Evolutionary conservation across 2,329 filamentous ascomycete species (phyloP).

Genomic region (Lasiodiplodia theobromae): DNA sequence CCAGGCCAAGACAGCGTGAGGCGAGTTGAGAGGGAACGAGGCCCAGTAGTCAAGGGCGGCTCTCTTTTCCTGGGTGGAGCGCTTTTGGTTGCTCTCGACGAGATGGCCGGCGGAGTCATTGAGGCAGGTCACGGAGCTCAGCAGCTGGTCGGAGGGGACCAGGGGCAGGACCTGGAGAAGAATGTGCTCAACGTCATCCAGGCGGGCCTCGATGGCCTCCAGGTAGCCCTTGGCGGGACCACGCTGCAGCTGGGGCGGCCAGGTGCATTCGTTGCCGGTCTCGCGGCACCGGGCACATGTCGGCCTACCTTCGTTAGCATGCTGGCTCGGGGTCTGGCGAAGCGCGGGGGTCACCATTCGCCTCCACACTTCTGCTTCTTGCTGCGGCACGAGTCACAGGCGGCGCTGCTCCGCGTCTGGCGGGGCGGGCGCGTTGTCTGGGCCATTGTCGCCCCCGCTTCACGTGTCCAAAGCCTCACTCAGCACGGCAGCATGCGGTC

Average conservation of each 20-base stretch:
- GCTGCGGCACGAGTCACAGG: constrained; percentile 29
- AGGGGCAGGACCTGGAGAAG: constrained; percentile 27
- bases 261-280: constrained; percentile 25
- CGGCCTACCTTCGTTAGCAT: constrained; percentile 23
- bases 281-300: constrained; percentile 28
- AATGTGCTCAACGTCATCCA: constrained; percentile 29
- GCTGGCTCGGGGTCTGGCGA: not conserved
- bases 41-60: constrained; percentile 27
- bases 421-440: constrained; percentile 23
- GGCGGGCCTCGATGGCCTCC: constrained; percentile 29
- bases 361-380: constrained; percentile 30
- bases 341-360: constrained; percentile 25
- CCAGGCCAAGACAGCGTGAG: constrained; percentile 21
- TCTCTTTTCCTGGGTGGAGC: constrained; percentile 29
- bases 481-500: not conserved
- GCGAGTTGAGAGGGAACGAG: constrained; percentile 28
- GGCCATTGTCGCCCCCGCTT: constrained; percentile 21
- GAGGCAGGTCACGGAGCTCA: constrained; percentile 10
- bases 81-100: constrained; percentile 20
- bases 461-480: not conserved
- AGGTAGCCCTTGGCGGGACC: constrained; percentile 30
- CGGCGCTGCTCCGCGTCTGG: constrained; percentile 29
- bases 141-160: constrained; percentile 18
- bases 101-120: not conserved
- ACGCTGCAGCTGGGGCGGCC: constrained; percentile 29